Percentiles rank a stretch among this genome's conserved stretches.
Evolutionary conservation across 371 early-diverging fungal genomes (phyloP).

Genomic region (Massospora cicadina): DNA sequence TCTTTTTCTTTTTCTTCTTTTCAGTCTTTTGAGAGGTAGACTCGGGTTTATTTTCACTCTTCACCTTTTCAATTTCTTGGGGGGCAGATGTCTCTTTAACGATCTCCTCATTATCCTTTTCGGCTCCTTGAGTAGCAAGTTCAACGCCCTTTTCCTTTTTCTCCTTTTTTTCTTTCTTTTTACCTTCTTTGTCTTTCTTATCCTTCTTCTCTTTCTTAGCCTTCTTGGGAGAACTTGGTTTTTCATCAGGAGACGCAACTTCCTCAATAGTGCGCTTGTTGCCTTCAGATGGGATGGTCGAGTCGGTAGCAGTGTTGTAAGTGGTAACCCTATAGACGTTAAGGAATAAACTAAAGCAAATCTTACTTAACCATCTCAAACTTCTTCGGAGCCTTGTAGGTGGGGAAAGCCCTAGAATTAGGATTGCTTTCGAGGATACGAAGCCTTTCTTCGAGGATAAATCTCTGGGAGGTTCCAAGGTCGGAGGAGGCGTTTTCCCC

Average conservation of each 20-base stretch:
- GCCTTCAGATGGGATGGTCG: slow-evolving; percentile 14
- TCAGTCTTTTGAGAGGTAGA: neutral
- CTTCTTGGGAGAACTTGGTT: slow-evolving; percentile 11
- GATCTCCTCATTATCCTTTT: too few species aligned
- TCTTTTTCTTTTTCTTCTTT: neutral
- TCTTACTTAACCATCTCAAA: slow-evolving; percentile 29
- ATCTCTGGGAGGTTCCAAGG: slow-evolving; percentile 66
- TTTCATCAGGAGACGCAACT: slow-evolving; percentile 20
- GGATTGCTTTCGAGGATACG: slow-evolving; percentile 55
- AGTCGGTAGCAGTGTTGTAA: slow-evolving; percentile 26
- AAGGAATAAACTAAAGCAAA: slow-evolving; percentile 13
- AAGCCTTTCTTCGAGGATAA: slow-evolving; percentile 72
- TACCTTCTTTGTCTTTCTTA: slow-evolving; percentile 19
- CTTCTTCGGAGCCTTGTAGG: slow-evolving; percentile 50
- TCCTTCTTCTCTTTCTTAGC: slow-evolving; percentile 14
- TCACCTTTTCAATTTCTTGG: too few species aligned
- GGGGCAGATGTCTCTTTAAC: too few species aligned
- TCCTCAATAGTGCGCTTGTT: slow-evolving; percentile 15
- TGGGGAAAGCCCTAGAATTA: slow-evolving; percentile 28
- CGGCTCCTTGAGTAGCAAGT: too few species aligned
- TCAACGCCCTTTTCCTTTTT: slow-evolving; percentile 14
- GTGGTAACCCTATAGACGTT: slow-evolving; percentile 3
- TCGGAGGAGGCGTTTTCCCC: slow-evolving; percentile 69
- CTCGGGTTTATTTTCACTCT: too few species aligned
- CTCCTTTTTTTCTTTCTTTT: slow-evolving; percentile 15